Conservation (phyloP, 139 green algal species). For the Chlorella sp. region DNA sequence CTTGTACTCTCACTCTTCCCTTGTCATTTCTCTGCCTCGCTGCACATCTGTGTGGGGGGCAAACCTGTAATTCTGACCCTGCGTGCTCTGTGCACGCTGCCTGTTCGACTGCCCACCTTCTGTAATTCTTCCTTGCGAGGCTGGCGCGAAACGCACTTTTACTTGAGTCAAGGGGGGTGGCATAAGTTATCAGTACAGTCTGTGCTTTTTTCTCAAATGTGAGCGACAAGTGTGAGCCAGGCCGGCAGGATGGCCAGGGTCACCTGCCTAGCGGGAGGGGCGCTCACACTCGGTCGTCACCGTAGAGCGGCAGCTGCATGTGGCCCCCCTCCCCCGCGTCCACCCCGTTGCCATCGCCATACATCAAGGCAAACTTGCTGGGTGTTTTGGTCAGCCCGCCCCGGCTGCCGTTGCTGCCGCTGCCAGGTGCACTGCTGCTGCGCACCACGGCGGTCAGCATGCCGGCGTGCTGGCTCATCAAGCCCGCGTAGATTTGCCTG, state of each 20-base stretch:
- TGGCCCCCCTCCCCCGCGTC: neutral
- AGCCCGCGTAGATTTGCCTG: slow-evolving; percentile 12
- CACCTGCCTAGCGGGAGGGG: too few species aligned
- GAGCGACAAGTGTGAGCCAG: too few species aligned
- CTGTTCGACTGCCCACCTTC: neutral
- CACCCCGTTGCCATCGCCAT: neutral
- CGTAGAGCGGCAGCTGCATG: neutral
- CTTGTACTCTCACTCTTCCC: neutral
- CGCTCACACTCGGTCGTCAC: slow-evolving; percentile 12
- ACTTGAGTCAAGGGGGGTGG: neutral
- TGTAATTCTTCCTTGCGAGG: neutral
- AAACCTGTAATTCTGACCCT: neutral
- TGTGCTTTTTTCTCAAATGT: too few species aligned
- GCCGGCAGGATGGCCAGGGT: too few species aligned
- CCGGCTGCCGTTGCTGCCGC: neutral
- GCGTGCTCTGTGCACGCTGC: neutral
- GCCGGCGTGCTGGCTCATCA: slow-evolving; percentile 26
- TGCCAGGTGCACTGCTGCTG: neutral
- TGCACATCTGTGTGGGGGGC: neutral
- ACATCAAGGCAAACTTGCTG: neutral
- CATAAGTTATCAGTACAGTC: neutral
- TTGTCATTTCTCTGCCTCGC: neutral
- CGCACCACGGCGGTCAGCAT: slow-evolving; percentile 11
- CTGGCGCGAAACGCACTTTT: too few species aligned
- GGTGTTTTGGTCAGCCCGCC: neutral